Base-by-base conservation (phyloP, 2,329 filamentous ascomycete species). In the Cryphonectria carpinicola region DNA sequence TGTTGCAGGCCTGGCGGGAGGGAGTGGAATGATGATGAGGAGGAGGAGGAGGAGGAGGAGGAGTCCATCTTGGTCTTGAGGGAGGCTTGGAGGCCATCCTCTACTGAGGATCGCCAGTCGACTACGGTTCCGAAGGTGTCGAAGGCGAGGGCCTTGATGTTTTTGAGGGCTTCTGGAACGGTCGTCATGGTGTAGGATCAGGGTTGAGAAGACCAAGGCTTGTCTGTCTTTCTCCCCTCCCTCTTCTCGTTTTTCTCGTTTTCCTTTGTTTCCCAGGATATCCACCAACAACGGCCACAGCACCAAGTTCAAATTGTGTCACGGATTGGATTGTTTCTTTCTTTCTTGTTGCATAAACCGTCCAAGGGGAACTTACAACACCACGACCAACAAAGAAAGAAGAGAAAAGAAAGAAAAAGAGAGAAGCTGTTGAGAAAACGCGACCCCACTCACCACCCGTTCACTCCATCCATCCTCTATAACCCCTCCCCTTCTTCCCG, bases 101-200 rank as follows among this genome's bases (percentile, higher is more conserved):
- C 87, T 28, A 96, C 88, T 1, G 89, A 88, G 54, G 83, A 84
- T 70, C 92, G 90, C 92, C 93, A 95, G 82, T 95, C 87, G 62
- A 96, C 93, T 73, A 91, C 89, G 1, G 93, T 96, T 74, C 92
- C 92, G 79, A 95, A 94, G 75, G 94, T 87, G 81, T 94, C 92
- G 77, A 93, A 94, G 68, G 90, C 85, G 46, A 94, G 82, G 10
- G 87, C 91, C 74, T 89, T 88, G 73, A 88, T 75, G 39, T 54
- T 37, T 39, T 56, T 64, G 5, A 72, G 68, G 25, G 68, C 62
- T 52, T 28, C 39, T 76, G 72, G 28, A 19, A 39, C 43, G 37
- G n/a, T 39, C 35, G 71, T 58, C 72, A 73, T 73, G 10, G 39
- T 61, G 52, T 17, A 49, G 49, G 52, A 1, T 6, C 19, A n/a